A percentile compares a stretch with the other conserved stretches of the same genome.
These are phyloP conservation scores for Dothiorella sarmentorum DNA, from an alignment of 2,329 filamentous ascomycete genomes.

Conservation along the genomic window DNA sequence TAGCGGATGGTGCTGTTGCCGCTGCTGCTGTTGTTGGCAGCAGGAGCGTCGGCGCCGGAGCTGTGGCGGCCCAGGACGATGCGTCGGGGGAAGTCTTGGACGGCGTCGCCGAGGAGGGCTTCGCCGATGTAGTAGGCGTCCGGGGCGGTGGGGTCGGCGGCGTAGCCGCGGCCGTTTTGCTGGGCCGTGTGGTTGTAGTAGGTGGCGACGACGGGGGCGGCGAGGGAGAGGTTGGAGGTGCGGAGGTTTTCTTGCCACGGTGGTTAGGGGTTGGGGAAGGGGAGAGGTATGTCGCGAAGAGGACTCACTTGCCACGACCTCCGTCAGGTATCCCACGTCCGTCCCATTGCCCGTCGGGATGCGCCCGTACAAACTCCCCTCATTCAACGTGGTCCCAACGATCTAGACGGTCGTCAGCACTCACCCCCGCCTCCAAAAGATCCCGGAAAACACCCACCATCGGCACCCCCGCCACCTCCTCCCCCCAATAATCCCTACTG, in stretches of 20 bases:
- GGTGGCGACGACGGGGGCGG: neutral
- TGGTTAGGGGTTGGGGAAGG: neutral
- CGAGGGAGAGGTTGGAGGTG: neutral
- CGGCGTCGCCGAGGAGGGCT: neutral
- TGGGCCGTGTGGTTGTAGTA: neutral
- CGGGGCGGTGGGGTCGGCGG: conserved; percentile 1
- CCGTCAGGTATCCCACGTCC: neutral
- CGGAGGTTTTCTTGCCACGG: neutral
- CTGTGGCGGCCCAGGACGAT: neutral
- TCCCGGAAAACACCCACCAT: neutral
- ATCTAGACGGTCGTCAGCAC: neutral
- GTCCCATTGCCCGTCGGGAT: neutral
- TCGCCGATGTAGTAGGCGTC: conserved; percentile 15
- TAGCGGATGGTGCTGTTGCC: no score
- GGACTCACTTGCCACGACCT: neutral
- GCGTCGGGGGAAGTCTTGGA: neutral
- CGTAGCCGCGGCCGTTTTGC: conserved; percentile 10
- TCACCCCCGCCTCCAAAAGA: neutral
- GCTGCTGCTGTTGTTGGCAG: neutral
- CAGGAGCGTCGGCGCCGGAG: neutral
- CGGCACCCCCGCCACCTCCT: neutral
- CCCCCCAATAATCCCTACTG: neutral
- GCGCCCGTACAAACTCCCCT: neutral
- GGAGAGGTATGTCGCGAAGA: neutral
- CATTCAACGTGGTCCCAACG: neutral